A percentile compares a stretch with the other conserved stretches of the same genome.
These are phyloP conservation scores for Cupressus sempervirens DNA, from an alignment of 75 land plant species.

Conservation along the genomic window DNA sequence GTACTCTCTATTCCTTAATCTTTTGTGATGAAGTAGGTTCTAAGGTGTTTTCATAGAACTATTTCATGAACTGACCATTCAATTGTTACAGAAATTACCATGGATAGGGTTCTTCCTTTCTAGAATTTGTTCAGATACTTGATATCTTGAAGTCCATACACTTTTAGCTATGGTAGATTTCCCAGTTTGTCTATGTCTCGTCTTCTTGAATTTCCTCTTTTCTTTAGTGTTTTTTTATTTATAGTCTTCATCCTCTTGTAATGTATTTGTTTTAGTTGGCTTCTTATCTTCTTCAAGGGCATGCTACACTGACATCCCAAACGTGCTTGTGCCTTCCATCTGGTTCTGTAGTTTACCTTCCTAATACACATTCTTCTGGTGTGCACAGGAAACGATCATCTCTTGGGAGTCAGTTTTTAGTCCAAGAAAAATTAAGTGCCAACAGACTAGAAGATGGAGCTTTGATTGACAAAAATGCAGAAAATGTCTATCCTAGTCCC, in stretches of 20 bases:
- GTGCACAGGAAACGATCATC: background rate
- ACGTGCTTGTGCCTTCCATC: background rate
- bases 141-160: background rate
- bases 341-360: background rate
- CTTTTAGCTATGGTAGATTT: background rate
- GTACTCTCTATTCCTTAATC: background rate
- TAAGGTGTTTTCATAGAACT: background rate
- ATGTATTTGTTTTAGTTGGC: background rate
- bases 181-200: background rate
- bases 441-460: background rate
- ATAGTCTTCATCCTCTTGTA: background rate
- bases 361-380: background rate
- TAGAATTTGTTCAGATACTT: background rate
- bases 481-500: constrained; percentile 27
- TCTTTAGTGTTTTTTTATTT: background rate
- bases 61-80: background rate
- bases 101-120: background rate
- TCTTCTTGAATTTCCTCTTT: background rate
- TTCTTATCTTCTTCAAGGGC: background rate
- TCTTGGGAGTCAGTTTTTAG: background rate
- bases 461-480: background rate
- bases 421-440: background rate
- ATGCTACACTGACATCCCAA: background rate
- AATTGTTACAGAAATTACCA: background rate
- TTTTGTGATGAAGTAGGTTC: background rate